Evolutionary conservation across 495 filamentous ascomycete genomes (phyloP).

Genomic region (Neurospora sp.): DNA sequence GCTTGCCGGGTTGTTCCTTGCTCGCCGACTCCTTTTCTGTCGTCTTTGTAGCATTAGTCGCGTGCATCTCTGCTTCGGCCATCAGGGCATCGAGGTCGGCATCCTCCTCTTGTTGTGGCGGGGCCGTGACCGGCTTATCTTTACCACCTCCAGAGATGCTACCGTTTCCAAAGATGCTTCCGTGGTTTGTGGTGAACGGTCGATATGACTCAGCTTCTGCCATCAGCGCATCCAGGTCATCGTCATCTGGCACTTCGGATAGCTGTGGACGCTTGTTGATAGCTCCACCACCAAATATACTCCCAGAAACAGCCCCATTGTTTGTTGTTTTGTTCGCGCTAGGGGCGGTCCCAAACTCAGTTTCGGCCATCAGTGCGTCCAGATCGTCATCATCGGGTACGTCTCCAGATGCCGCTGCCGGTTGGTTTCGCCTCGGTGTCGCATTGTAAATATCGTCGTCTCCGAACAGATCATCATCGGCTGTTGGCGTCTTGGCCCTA

Average conservation of each 20-base stretch:
- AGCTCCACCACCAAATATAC: constrained; percentile 24
- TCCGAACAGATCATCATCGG: constrained; percentile 24
- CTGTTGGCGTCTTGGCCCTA: constrained; percentile 18
- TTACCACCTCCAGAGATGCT: constrained; percentile 15
- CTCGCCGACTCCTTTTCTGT: neutral
- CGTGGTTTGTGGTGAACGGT: neutral
- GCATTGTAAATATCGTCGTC: constrained; percentile 35
- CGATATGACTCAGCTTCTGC: constrained; percentile 33
- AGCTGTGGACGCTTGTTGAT: neutral
- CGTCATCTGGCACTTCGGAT: constrained; percentile 28
- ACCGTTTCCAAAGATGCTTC: neutral
- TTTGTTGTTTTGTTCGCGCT: neutral
- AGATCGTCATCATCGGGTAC: constrained; percentile 39
- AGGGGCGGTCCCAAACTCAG: constrained; percentile 19
- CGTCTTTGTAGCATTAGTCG: neutral
- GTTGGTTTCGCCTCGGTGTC: constrained; percentile 18
- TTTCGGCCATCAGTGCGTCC: constrained; percentile 41
- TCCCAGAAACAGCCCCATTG: constrained; percentile 3
- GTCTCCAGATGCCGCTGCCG: constrained; percentile 8
- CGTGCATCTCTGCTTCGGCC: constrained; percentile 30
- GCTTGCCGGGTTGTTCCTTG: neutral
- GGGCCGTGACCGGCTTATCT: neutral
- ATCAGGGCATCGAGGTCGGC: constrained; percentile 37
- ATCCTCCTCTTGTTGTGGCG: constrained; percentile 1
- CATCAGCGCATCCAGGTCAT: constrained; percentile 44